Conservation (phyloP, 2,329 filamentous ascomycete species). For the Colletotrichum cuscutae region DNA sequence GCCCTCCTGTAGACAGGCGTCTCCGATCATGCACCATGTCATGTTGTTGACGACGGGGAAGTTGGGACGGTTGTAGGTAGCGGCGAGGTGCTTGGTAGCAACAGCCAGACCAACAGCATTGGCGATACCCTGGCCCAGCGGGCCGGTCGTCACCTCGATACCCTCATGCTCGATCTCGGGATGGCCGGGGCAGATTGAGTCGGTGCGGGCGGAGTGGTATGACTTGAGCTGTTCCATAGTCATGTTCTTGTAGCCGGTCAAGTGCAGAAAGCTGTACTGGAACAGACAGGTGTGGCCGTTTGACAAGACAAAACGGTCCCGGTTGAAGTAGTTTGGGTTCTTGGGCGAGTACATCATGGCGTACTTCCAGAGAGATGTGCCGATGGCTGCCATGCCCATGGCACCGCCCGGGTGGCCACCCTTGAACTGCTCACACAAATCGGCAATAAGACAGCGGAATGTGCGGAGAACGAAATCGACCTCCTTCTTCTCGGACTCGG, state of each 20-base stretch:
- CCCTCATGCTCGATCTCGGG: constrained; percentile 68
- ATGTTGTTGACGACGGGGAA: constrained; percentile 60
- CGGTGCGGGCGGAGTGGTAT: constrained; percentile 56
- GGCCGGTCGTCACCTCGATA: constrained; percentile 69
- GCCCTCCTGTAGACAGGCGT: constrained; percentile 69
- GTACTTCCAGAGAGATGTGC: constrained; percentile 70
- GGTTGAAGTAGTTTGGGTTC: constrained; percentile 67
- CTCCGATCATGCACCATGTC: constrained; percentile 67
- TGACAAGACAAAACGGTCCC: constrained; percentile 71
- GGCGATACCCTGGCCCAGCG: constrained; percentile 68
- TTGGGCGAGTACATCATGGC: constrained; percentile 68
- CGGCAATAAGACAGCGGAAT: constrained; percentile 72
- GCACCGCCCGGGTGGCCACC: constrained; percentile 73
- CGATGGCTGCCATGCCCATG: constrained; percentile 72
- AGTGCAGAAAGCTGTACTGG: constrained; percentile 63
- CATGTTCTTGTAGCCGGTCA: constrained; percentile 64
- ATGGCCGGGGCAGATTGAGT: constrained; percentile 64
- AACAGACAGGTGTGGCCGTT: constrained; percentile 69
- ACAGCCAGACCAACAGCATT: constrained; percentile 70
- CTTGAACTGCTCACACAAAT: constrained; percentile 76
- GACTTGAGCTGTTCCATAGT: constrained; percentile 67
- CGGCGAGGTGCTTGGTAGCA: constrained; percentile 65
- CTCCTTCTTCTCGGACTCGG: constrained; percentile 24
- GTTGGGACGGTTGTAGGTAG: constrained; percentile 61
- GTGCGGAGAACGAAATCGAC: constrained; percentile 60